Base-by-base conservation (phyloP, 495 filamentous ascomycete genomes). In the Hyaloscypha variabilis region DNA sequence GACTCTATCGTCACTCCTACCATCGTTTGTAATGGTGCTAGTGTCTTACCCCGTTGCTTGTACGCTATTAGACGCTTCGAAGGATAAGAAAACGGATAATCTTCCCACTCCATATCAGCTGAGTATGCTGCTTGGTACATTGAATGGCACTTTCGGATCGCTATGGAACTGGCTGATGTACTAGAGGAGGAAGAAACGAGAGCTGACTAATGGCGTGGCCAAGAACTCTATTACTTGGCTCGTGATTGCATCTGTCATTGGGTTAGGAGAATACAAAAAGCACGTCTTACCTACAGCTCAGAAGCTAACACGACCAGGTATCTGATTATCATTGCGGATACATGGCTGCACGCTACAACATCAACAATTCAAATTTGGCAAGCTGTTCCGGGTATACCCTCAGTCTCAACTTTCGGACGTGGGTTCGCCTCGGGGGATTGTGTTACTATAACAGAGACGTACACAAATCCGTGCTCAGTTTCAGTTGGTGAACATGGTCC, bases 21-120 rank as follows among this genome's bases (percentile, higher is more conserved):
- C 29, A 3, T 57, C 54, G 6, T 57, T 57, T 21, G 54, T 19
- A 31, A 57, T 57, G 54, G 6, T 31, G 8, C 26, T 57, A 31
- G 21, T 30, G 13, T 57, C 54, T 8, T 57, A 8, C 8, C 54
- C 54, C 5, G 29, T 57, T 2, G 54, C 19, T 13, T 19, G 19
- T 31, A 11, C 25, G 2, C 31, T 57, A 31, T 3, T 31, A 28
- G 34, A 57, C 17, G 54, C 25, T 6, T 57, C 54, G 2, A 57
- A 30, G 29, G 8, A 57, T 14, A 57, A 57, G 29, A 34, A n/a
- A 6, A 34, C 54, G 25, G 29, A 57, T 6, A n/a, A 34, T 29
- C 54, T 57, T 31, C 54, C 26, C 8, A 57, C 54, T 6, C 54
- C 54, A 6, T 57, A 57, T 28, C 54, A 57, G 54, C 8, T 57